phyloP scores from a whole-genome alignment of 2,329 filamentous ascomycete genomes.

The Canariomyces notabilis region DNA sequence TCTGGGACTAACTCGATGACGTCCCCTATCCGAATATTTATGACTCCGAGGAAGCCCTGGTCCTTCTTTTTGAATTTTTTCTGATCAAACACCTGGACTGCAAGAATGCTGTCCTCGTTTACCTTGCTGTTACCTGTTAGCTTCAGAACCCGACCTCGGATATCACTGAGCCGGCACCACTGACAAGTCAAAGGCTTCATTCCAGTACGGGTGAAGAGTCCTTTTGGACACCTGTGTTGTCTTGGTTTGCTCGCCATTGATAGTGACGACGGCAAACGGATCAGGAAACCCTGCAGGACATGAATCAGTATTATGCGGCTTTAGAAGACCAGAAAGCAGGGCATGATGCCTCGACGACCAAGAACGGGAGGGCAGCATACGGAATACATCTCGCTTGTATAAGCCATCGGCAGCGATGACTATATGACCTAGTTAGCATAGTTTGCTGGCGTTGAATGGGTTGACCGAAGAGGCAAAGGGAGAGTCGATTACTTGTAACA shows the following conservation, averaged over 20 bases:
- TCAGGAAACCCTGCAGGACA: constrained; percentile 77
- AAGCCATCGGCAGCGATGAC: constrained; percentile 98
- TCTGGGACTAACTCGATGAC: constrained; percentile 86
- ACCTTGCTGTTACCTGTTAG: constrained; percentile 58
- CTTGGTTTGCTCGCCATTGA: constrained; percentile 96
- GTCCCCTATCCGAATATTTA: constrained; percentile 93
- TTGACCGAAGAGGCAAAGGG: constrained; percentile 18
- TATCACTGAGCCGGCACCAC: constrained; percentile 29
- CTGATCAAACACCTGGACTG: constrained; percentile 98
- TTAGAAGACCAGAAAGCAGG: not conserved
- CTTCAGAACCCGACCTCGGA: not conserved
- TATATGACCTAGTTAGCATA: constrained; percentile 39
- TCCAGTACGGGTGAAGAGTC: constrained; percentile 99
- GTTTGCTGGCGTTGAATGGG: not conserved
- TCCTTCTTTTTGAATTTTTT: constrained; percentile 99
- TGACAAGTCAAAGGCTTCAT: constrained; percentile 98
- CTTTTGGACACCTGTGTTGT: constrained; percentile 97
- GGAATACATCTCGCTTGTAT: constrained; percentile 98
- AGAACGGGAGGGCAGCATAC: constrained; percentile 52
- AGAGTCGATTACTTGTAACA: constrained; percentile 70
- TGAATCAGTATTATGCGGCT: constrained; percentile 12
- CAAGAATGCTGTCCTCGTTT: constrained; percentile 92
- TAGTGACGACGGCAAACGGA: constrained; percentile 93
- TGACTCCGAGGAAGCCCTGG: constrained; percentile 94
- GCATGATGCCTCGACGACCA: not conserved